These are phyloP conservation scores for Aspergillus indologenus DNA, from an alignment of 495 filamentous ascomycete genomes.

Conservation along the genomic window DNA sequence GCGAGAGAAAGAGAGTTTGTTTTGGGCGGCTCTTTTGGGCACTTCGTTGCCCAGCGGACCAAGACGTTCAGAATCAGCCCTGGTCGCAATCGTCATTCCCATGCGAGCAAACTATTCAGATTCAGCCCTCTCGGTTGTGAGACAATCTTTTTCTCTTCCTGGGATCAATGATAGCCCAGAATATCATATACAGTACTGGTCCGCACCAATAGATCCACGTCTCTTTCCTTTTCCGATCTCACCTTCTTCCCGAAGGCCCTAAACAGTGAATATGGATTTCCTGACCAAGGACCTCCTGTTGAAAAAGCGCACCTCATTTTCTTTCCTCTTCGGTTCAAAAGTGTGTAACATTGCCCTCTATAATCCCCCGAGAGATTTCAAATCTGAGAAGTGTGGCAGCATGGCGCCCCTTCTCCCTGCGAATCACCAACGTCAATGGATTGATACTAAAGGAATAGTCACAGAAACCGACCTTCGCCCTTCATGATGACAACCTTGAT, in stretches of 20 bases:
- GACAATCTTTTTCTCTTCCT: background rate
- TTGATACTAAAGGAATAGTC: background rate
- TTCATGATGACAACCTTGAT: background rate
- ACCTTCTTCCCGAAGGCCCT: background rate
- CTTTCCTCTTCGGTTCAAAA: slow-evolving; percentile 18
- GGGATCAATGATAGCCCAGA: background rate
- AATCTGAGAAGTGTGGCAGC: background rate
- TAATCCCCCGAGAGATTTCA: background rate
- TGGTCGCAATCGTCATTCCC: background rate
- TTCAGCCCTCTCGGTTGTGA: background rate
- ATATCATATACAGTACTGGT: background rate
- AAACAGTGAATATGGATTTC: slow-evolving; percentile 2
- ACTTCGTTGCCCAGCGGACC: background rate
- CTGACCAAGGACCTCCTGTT: slow-evolving; percentile 13
- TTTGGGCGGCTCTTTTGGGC: background rate
- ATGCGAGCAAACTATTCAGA: background rate
- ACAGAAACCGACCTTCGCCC: slow-evolving; percentile 21
- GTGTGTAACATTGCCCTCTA: background rate
- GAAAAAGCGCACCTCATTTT: slow-evolving; percentile 19
- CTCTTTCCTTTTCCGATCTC: background rate
- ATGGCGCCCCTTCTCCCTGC: background rate
- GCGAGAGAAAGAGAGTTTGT: background rate
- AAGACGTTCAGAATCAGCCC: background rate
- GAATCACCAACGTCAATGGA: too few relatives aligned
- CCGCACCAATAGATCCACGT: background rate